phyloP scores from a whole-genome alignment of 495 filamentous ascomycete species.

The Tuber indicum region DNA sequence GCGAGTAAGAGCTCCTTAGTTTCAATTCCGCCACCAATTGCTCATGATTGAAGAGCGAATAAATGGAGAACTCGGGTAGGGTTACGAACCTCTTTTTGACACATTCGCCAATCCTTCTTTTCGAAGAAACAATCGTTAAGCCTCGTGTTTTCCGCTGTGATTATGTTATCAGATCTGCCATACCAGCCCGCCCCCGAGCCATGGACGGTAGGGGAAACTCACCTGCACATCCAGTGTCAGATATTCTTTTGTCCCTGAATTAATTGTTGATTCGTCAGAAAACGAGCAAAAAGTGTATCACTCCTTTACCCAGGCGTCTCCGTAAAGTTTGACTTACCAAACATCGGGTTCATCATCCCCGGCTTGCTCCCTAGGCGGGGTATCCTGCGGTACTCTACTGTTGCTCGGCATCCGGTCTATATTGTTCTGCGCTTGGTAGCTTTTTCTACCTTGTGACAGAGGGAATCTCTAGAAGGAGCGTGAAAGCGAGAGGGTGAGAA shows the following conservation, averaged over 20 bases:
- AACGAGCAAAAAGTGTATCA: background rate
- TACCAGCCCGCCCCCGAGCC: background rate
- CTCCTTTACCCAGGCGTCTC: background rate
- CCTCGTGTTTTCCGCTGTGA: slow-evolving; percentile 72
- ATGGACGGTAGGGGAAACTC: slow-evolving; percentile 29
- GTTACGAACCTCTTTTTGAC: slow-evolving; percentile 72
- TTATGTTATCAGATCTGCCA: background rate
- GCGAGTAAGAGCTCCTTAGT: slow-evolving; percentile 21
- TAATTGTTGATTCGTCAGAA: slow-evolving; percentile 4
- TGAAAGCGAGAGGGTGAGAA: background rate
- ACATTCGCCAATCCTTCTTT: slow-evolving; percentile 92
- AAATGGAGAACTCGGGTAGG: slow-evolving; percentile 14
- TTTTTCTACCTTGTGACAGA: slow-evolving; percentile 41
- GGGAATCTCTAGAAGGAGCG: background rate
- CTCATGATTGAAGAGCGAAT: slow-evolving; percentile 19
- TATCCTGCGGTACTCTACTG: slow-evolving; percentile 12
- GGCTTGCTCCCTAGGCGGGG: slow-evolving; percentile 32
- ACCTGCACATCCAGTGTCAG: slow-evolving; percentile 93
- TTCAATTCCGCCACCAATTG: slow-evolving; percentile 16
- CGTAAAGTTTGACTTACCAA: slow-evolving; percentile 58
- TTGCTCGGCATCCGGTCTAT: slow-evolving; percentile 43
- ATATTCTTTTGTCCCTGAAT: slow-evolving; percentile 87
- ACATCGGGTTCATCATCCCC: slow-evolving; percentile 90
- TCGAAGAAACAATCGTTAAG: slow-evolving; percentile 94
- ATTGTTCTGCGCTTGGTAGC: slow-evolving; percentile 29